Evolutionary conservation across 306 rosid genomes (phyloP).

Genomic region (Corylus heterophylla): DNA sequence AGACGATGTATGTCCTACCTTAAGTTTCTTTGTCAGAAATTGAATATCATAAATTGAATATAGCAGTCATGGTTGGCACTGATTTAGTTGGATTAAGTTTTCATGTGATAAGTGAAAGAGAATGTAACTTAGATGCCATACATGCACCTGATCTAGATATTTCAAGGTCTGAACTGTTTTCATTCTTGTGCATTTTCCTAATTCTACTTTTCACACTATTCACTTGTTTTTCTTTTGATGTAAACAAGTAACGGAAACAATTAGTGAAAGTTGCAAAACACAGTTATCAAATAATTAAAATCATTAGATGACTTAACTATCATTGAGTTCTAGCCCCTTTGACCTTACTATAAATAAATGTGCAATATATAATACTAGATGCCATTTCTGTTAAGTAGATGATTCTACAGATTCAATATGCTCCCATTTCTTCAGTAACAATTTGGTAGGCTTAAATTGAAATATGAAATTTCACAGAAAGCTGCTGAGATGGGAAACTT

Average conservation of each 20-base stretch:
- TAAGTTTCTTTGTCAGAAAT: background rate
- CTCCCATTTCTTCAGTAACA: conserved; percentile 11
- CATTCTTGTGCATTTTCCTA: conserved; percentile 17
- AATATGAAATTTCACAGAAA: conserved; percentile 48
- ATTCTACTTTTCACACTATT: conserved; percentile 11
- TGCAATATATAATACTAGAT: background rate
- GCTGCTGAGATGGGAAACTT: conserved; percentile 56
- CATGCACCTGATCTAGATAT: background rate
- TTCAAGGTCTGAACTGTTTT: conserved; percentile 8
- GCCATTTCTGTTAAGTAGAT: background rate
- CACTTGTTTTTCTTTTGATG: no score
- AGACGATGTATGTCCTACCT: conserved; percentile 52
- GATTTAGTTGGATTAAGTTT: background rate
- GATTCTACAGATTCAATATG: background rate
- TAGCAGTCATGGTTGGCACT: background rate
- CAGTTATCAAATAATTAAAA: background rate
- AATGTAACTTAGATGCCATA: conserved; percentile 23
- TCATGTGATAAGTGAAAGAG: background rate
- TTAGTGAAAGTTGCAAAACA: conserved; percentile 4
- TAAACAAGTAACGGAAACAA: background rate
- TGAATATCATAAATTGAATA: background rate
- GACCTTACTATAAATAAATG: background rate
- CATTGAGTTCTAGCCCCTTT: background rate
- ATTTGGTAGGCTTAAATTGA: conserved; percentile 25
- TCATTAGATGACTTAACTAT: background rate